Evolutionary conservation across 1,284 basidiomycete genomes (phyloP), one percentile per base, ranked within the genome.

Genomic region (Puccinia novopanici): DNA sequence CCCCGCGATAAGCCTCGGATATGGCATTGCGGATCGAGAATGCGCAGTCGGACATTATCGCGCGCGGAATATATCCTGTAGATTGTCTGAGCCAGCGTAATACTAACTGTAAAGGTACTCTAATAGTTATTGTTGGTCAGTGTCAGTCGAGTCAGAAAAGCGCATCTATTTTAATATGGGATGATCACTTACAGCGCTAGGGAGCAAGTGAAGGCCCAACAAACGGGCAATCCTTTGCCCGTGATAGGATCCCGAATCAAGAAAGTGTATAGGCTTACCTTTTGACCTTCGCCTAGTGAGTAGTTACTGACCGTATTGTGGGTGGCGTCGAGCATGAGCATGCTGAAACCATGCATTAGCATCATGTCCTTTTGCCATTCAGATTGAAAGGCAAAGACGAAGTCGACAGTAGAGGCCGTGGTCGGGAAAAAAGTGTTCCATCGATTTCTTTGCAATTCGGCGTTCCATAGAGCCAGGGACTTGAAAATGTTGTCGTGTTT

Each of bases 141-240:
- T 10, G 5, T 13, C 10, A 3, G 8, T 24, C 27, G 27, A 59
- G n/a, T n/a, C n/a, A n/a, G 24, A 4, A 24, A 27, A 5, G 59
- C 22, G 34, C 55, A 27, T 6, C 22, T 8, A 9, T 57, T 2
- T 5, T 24, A n/a, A 57, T 27, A 19, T 52, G 8, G 10, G 34
- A 40, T 5, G 17, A n/a, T n/a, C n/a, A 68, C 67, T 68, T 27
- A 68, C 67, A 3, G 6, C 9, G 67, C 67, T 0, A 10, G 19
- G 19, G 67, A 68, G 27, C 3, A 40, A 12, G 67, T 50, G n/a
- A 50, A 68, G 8, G 67, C 67, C 67, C 67, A 68, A 17, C 42
- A 48, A 5, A 68, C 67, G 6, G 67, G 67, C 3, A 34, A 3
- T 3, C 67, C 67, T 34, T 68, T 68, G 6, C 67, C 67, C 9